Evolutionary conservation across 1,139 yeast species (phyloP), one percentile per base, ranked within the genome.

Genomic region (Sugiyamaella neomexicana): DNA sequence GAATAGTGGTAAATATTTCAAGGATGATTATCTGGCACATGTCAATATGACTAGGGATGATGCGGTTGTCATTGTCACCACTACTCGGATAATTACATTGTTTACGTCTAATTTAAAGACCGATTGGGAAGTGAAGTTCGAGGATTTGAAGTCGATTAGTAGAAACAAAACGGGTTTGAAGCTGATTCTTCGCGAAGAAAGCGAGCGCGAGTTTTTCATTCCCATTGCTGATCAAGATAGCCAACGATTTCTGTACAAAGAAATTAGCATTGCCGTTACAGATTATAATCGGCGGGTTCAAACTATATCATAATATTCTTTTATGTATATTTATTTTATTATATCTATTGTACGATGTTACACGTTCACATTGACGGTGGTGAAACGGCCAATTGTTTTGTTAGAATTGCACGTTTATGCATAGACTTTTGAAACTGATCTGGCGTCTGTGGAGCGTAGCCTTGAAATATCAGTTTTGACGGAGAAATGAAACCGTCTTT

Each of bases 1-100:
- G 29, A 87, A 87, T 66, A 95, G 95, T 48, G 98, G 97, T 1
- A 73, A 79, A 46, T 89, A 75, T 66, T 80, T 82, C 61, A 76
- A 77, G 55, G 97, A 93, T 64, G 75, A 76, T 34, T 95, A 93
- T 65, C 75, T 93, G 58, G 96, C 97, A 0, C 99, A 95, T 69
- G 80, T 88, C 60, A 79, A 88, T 13, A 74, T 91, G 50, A 85
- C 93, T 0, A 96, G 95, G 5, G 68, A 68, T 16, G 95, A 88
- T 58, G 78, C 81, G 67, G 87, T 86, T 2, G 84, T 89, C 1
- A 72, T 93, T 55, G 84, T 95, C 2, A 88, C 97, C 1, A 84
- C 82, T 72, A 80, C 75, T 58, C 79, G 85, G 56, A 85, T 95
- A 43, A 68, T 90, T 52, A 76, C 91, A 65, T 78, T 90, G 61